Evolutionary conservation across 2,329 filamentous ascomycete species (phyloP).

Genomic region (Ophiostoma sp.): DNA sequence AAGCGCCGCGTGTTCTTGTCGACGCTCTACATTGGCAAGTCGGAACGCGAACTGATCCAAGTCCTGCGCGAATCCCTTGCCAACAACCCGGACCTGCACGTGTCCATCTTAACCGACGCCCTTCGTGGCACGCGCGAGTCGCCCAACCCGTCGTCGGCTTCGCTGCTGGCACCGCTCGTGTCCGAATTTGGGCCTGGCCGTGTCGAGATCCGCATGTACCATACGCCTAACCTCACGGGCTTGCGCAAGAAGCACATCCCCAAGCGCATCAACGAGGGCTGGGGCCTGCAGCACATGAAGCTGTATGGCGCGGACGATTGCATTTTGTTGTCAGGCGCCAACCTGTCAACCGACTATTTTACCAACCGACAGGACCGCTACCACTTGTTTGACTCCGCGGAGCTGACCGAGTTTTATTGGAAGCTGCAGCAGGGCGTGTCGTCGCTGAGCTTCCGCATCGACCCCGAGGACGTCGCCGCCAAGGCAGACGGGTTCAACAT

Average conservation of each 20-base stretch:
- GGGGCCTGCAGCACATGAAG: conserved; percentile 99
- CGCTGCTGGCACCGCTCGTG: conserved; percentile 77
- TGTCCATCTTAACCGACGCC: conserved; percentile 88
- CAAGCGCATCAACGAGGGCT: conserved; percentile 91
- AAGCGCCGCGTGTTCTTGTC: conserved; percentile 80
- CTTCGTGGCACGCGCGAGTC: conserved; percentile 87
- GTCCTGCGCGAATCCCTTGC: conserved; percentile 71
- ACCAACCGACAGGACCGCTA: conserved; percentile 94
- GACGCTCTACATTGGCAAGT: conserved; percentile 95
- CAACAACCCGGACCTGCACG: conserved; percentile 66
- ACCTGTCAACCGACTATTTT: conserved; percentile 90
- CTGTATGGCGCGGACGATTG: conserved; percentile 93
- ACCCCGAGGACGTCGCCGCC: conserved; percentile 46
- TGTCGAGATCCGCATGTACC: conserved; percentile 94
- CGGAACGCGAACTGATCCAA: conserved; percentile 76
- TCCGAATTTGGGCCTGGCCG: conserved; percentile 75
- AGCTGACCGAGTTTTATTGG: conserved; percentile 77
- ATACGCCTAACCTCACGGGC: conserved; percentile 91
- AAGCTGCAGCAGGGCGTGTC: conserved; percentile 71
- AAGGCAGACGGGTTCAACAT: conserved; percentile 43
- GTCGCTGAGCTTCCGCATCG: conserved; percentile 74
- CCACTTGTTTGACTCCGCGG: conserved; percentile 76
- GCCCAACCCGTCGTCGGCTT: conserved; percentile 79
- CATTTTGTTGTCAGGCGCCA: conserved; percentile 90
- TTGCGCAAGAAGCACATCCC: conserved; percentile 78